A percentile compares a stretch with the other conserved stretches of the same genome.
Conservation (phyloP, 108 stramenopile species). For the Cyclostephanos tholiformis region DNA sequence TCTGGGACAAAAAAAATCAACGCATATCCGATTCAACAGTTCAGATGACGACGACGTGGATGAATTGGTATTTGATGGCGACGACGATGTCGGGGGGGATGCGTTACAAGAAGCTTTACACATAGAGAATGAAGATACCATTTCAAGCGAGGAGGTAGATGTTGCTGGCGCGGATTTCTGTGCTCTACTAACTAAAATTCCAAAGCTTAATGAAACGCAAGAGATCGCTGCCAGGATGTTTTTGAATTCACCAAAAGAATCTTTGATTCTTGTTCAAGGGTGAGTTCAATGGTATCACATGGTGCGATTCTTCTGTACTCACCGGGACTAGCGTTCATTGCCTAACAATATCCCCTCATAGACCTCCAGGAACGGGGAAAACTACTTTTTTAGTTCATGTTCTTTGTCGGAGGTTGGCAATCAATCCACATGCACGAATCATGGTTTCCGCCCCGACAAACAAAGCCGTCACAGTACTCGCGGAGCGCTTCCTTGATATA, state of each 20-base stretch:
- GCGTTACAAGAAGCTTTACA: slow-evolving; percentile 14
- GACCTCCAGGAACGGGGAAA: slow-evolving; percentile 80
- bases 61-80: slow-evolving; percentile 26
- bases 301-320: background rate
- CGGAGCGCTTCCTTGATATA: slow-evolving; percentile 52
- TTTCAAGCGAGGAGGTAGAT: slow-evolving; percentile 14
- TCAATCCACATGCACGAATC: slow-evolving; percentile 41
- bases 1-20: slow-evolving; percentile 60
- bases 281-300: slow-evolving; percentile 16
- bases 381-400: slow-evolving; percentile 72
- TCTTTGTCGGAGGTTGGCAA: slow-evolving; percentile 59
- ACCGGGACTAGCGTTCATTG: background rate
- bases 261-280: slow-evolving; percentile 78
- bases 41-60: slow-evolving; percentile 47
- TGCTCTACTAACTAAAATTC: slow-evolving; percentile 37
- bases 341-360: background rate
- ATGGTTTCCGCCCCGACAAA: slow-evolving; percentile 63
- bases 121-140: slow-evolving; percentile 26
- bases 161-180: slow-evolving; percentile 11
- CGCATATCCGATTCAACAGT: slow-evolving; percentile 66
- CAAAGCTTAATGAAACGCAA: slow-evolving; percentile 75
- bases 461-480: slow-evolving; percentile 64
- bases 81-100: slow-evolving; percentile 3
- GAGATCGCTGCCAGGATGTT: slow-evolving; percentile 68
- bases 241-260: slow-evolving; percentile 55